A percentile compares a stretch with the other conserved stretches of the same genome.
phyloP scores from a whole-genome alignment of 305 asterid genomes.

The Andrographis paniculata region DNA sequence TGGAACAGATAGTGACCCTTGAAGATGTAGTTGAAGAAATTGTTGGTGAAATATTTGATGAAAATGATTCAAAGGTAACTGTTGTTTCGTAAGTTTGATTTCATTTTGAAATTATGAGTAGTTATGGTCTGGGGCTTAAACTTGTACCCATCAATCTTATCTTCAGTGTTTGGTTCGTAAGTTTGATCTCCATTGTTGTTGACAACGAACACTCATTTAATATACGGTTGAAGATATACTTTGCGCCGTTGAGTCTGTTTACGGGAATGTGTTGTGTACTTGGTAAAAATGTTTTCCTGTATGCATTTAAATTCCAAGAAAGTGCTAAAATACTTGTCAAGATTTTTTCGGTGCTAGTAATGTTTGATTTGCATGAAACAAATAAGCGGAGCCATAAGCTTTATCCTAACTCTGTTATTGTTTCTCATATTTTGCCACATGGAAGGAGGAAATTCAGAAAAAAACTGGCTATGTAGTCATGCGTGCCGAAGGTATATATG shows the following conservation, averaged over 20 bases:
- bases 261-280: no score
- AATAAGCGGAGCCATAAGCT: neutral
- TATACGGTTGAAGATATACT: no score
- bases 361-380: no score
- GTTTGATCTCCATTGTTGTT: no score
- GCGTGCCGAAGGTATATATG: conserved; percentile 95
- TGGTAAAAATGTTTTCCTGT: no score
- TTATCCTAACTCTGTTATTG: conserved; percentile 8
- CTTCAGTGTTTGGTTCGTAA: conserved; percentile 12
- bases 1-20: conserved; percentile 84
- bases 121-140: conserved; percentile 1
- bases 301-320: no score
- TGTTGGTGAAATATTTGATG: conserved; percentile 98
- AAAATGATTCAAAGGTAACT: conserved; percentile 94
- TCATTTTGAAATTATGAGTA: conserved; percentile 2
- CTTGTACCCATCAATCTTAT: conserved; percentile 1
- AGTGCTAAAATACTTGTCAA: no score
- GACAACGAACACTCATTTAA: no score
- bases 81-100: no score
- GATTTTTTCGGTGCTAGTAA: no score
- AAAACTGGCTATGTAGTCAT: conserved; percentile 93
- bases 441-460: conserved; percentile 96
- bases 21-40: conserved; percentile 99
- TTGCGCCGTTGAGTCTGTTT: no score
- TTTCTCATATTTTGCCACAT: conserved; percentile 18